phyloP scores from a whole-genome alignment of 257 asterid genomes.

The Dorcoceras hygrometricum region DNA sequence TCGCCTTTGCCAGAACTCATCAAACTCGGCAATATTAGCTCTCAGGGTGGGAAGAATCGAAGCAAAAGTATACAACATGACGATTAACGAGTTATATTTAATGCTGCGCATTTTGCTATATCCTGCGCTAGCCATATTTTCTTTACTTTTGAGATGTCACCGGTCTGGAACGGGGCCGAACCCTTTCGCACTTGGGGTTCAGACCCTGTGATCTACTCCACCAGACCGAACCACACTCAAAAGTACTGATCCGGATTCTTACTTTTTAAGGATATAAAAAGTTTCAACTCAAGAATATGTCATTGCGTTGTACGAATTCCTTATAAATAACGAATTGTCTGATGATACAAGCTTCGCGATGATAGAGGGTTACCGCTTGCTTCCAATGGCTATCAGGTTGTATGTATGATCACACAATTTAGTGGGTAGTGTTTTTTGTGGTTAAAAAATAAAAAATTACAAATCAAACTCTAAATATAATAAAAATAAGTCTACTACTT shows the following conservation, averaged over 20 bases:
- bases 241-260: neutral
- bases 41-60: constrained; percentile 23
- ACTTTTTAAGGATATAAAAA: neutral
- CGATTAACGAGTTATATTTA: constrained; percentile 11
- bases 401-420: neutral
- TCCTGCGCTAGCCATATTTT: neutral
- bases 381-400: constrained; percentile 11
- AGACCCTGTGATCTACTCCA: constrained; percentile 24
- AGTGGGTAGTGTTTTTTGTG: neutral
- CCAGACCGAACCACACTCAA: constrained; percentile 28
- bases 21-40: constrained; percentile 34
- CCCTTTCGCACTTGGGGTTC: constrained; percentile 19
- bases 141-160: neutral
- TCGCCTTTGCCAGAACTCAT: constrained; percentile 47
- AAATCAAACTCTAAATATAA: too few relatives aligned
- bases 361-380: constrained; percentile 32
- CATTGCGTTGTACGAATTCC: neutral
- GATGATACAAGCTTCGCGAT: neutral
- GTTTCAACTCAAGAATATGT: neutral
- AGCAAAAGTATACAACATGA: constrained; percentile 29
- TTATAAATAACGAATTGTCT: constrained; percentile 26
- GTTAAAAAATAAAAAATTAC: neutral
- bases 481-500: too few relatives aligned
- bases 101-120: constrained; percentile 24
- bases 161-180: constrained; percentile 35